A percentile compares a stretch with the other conserved stretches of the same genome.
Conservation (phyloP, 257 asterid species). For the Salvia miltiorrhiza region DNA sequence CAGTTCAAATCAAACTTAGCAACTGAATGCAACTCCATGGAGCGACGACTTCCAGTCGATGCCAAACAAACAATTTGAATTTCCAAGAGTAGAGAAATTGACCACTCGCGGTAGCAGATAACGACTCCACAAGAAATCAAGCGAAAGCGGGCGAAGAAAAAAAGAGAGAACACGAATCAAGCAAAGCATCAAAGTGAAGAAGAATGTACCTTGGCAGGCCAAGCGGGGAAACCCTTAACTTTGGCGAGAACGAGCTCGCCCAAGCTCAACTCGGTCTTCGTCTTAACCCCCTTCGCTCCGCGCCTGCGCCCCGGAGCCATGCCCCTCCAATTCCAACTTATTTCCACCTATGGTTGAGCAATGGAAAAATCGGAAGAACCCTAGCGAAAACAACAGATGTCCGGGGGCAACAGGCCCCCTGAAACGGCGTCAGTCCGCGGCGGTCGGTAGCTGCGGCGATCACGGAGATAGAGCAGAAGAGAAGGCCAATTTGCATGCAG, state of each 20-base stretch:
- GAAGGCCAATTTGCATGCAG: constrained; percentile 5
- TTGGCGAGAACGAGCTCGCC: constrained; percentile 96
- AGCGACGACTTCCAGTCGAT: constrained; percentile 4
- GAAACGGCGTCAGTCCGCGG: constrained; percentile 14
- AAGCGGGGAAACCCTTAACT: constrained; percentile 88
- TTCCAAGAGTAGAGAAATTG: neutral
- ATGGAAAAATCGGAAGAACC: constrained; percentile 26
- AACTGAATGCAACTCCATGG: constrained; percentile 15
- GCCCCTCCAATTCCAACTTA: constrained; percentile 17
- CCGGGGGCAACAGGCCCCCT: constrained; percentile 26
- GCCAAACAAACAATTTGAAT: constrained; percentile 1
- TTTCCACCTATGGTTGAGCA: constrained; percentile 16
- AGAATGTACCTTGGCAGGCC: constrained; percentile 89
- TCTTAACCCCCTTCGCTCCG: constrained; percentile 56
- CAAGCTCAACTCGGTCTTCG: constrained; percentile 53
- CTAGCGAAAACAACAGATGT: constrained; percentile 16
- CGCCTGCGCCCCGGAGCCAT: constrained; percentile 86
- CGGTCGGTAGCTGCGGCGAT: constrained; percentile 21
- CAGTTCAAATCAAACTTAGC: constrained; percentile 22
- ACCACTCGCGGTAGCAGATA: neutral
- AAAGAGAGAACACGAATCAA: neutral
- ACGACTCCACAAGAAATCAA: neutral
- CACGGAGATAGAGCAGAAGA: neutral
- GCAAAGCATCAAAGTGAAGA: neutral
- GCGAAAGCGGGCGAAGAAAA: neutral